Evolutionary conservation across 2,329 filamentous ascomycete species (phyloP).

Genomic region (Microdochium bolleyi): DNA sequence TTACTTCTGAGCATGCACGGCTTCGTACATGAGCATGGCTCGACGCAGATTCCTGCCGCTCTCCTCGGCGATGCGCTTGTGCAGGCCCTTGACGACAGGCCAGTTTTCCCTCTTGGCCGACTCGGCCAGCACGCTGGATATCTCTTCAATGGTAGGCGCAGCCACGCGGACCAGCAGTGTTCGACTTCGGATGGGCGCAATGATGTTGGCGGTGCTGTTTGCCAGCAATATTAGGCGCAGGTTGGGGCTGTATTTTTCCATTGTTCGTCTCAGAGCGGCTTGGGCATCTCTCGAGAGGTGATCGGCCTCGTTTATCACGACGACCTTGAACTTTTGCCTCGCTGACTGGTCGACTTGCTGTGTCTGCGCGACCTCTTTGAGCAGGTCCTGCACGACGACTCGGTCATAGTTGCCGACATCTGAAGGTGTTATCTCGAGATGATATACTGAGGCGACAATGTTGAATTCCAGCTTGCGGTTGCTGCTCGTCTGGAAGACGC

Average conservation of each 20-base stretch:
- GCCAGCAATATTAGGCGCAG: conserved; percentile 84
- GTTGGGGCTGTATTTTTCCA: conserved; percentile 99
- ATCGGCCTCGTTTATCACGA: conserved; percentile 98
- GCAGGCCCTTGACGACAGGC: conserved; percentile 66
- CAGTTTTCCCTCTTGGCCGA: conserved; percentile 76
- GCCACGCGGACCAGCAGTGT: conserved; percentile 88
- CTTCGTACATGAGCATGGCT: conserved; percentile 93
- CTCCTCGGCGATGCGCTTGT: conserved; percentile 79
- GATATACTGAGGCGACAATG: conserved; percentile 93
- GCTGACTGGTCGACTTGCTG: conserved; percentile 95
- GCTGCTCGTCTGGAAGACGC: conserved; percentile 89
- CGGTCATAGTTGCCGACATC: conserved; percentile 96
- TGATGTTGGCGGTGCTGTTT: conserved; percentile 96
- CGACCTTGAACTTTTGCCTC: conserved; percentile 92
- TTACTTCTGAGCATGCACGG: conserved; percentile 94
- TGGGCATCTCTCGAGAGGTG: conserved; percentile 91
- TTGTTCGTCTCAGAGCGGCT: conserved; percentile 86
- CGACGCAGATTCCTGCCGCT: conserved; percentile 85
- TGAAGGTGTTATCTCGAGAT: conserved; percentile 95
- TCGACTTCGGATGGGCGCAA: conserved; percentile 91
- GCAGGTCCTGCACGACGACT: conserved; percentile 87
- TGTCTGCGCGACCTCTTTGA: conserved; percentile 97
- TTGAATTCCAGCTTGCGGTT: conserved; percentile 99
- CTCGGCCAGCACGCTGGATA: conserved; percentile 65
- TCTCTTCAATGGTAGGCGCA: conserved; percentile 79